A percentile compares a stretch with the other conserved stretches of the same genome.
Evolutionary conservation across 805 yeast genomes (phyloP).

Genomic region (Kodamaea jinghongensis): DNA sequence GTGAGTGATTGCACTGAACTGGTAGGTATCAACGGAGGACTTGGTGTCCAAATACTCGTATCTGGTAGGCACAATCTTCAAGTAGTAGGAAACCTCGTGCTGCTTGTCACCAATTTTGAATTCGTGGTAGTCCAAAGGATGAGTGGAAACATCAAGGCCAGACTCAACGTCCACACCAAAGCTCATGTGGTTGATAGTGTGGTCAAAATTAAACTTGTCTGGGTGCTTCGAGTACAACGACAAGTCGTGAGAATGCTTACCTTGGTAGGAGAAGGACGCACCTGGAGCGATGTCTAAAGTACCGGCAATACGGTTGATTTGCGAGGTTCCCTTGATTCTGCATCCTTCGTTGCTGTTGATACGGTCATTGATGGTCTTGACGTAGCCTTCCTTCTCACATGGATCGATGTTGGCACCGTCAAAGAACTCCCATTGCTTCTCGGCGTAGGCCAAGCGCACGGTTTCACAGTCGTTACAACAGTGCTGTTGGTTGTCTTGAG

Average conservation of each 20-base stretch:
- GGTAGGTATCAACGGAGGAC: slow-evolving; percentile 70
- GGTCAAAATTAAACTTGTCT: slow-evolving; percentile 70
- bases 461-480: slow-evolving; percentile 88
- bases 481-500: slow-evolving; percentile 51
- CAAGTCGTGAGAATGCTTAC: slow-evolving; percentile 79
- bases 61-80: slow-evolving; percentile 89
- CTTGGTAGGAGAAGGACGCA: slow-evolving; percentile 55
- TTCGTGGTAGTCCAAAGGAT: slow-evolving; percentile 63
- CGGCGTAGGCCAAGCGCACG: slow-evolving; percentile 76
- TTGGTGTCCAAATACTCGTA: slow-evolving; percentile 62
- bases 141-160: slow-evolving; percentile 38
- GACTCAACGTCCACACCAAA: slow-evolving; percentile 43
- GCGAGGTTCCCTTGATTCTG: slow-evolving; percentile 73
- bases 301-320: slow-evolving; percentile 83
- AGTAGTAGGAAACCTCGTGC: slow-evolving; percentile 70
- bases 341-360: slow-evolving; percentile 74
- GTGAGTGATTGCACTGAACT: slow-evolving; percentile 84
- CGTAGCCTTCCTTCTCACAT: slow-evolving; percentile 89
- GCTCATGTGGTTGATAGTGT: slow-evolving; percentile 72
- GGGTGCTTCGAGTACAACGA: slow-evolving; percentile 60
- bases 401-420: slow-evolving; percentile 88
- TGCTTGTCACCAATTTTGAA: slow-evolving; percentile 46
- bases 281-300: slow-evolving; percentile 97
- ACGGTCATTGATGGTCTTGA: slow-evolving; percentile 53
- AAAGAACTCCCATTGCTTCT: slow-evolving; percentile 79